Evolutionary conservation across 305 asterid species (phyloP).

Genomic region (Plantago lanceolata): DNA sequence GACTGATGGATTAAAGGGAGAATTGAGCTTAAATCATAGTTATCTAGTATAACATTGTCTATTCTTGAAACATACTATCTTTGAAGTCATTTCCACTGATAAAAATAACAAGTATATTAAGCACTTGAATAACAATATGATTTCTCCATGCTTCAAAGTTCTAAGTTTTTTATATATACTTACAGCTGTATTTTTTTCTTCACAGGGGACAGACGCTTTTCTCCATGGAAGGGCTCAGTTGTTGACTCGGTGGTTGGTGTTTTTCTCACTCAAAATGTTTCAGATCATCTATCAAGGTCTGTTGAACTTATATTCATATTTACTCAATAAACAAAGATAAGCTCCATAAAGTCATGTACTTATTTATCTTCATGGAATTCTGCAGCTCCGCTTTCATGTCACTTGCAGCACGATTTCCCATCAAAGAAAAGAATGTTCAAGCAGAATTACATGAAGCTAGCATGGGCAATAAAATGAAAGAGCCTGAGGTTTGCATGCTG

Average conservation of each 20-base stretch:
- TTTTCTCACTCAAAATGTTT: conserved; percentile 94
- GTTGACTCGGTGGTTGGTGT: conserved; percentile 95
- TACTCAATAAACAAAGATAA: conserved; percentile 16
- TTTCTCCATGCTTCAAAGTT: neutral
- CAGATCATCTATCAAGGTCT: conserved; percentile 95
- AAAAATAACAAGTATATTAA: neutral
- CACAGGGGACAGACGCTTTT: conserved; percentile 87
- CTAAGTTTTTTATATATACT: neutral
- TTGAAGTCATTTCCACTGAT: neutral
- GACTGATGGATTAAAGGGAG: neutral
- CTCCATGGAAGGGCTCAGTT: conserved; percentile 98
- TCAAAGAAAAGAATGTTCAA: conserved; percentile 28
- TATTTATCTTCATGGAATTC: conserved; percentile 17
- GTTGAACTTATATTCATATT: conserved; percentile 23
- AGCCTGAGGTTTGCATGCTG: conserved; percentile 41
- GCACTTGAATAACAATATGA: neutral
- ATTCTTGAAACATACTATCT: neutral
- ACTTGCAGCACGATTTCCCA: conserved; percentile 72
- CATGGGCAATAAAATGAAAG: conserved; percentile 33
- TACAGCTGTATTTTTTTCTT: conserved; percentile 23
- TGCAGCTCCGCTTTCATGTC: conserved; percentile 96
- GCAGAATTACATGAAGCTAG: conserved; percentile 38
- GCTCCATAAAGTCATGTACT: conserved; percentile 16
- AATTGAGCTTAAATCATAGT: neutral
- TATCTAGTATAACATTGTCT: neutral